Evolutionary conservation across 2,329 filamentous ascomycete genomes (phyloP), one percentile per base, ranked within the genome.

Genomic region (Harringtonia aguacate): DNA sequence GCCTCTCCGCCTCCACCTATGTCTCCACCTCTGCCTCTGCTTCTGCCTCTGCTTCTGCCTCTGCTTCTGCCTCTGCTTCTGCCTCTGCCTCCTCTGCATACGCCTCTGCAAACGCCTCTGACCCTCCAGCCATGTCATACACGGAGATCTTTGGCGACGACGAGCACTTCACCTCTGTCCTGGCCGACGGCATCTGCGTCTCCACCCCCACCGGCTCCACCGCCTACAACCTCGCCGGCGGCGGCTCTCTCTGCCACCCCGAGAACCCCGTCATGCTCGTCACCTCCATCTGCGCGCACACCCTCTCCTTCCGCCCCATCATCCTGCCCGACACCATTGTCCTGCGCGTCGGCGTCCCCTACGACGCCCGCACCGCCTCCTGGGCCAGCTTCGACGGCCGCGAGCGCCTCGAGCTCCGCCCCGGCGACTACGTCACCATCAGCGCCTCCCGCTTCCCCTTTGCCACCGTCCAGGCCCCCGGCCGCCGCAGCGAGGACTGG

Each of bases 341-440:
- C 1, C 70, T 98, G 47, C 79, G 92, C 31, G 75, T 95, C 17
- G 92, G 90, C 12, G 89, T 97, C n/a, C 92, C 92, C 0, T 97
- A 95, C 60, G 83, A 94, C 61, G 86, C 89, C 9, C 73, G 92
- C 40, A 88, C 87, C 5, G 84, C 79, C 53, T 89, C 84, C 34
- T 98, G 92, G 90, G 92, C 89, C n/a, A 94, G 87, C 61, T 98
- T 98, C 59, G 92, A 98, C 62, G 92, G 92, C 2, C 77, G 88
- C 48, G 87, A 95, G 68, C 79, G 88, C 65, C 66, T 86, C n/a
- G 85, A 92, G 65, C 69, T 92, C 31, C 61, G 66, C 39, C 82
- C 84, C 0, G 86, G 86, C 15, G 86, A 92, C 62, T 92, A 92
- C 58, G 84, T 90, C 6, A 90, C 85, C 2, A 83, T 92, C 48